Evolutionary conservation across 2,329 filamentous ascomycete species (phyloP), one percentile per base, ranked within the genome.

Genomic region (Curvularia eragrostidis): DNA sequence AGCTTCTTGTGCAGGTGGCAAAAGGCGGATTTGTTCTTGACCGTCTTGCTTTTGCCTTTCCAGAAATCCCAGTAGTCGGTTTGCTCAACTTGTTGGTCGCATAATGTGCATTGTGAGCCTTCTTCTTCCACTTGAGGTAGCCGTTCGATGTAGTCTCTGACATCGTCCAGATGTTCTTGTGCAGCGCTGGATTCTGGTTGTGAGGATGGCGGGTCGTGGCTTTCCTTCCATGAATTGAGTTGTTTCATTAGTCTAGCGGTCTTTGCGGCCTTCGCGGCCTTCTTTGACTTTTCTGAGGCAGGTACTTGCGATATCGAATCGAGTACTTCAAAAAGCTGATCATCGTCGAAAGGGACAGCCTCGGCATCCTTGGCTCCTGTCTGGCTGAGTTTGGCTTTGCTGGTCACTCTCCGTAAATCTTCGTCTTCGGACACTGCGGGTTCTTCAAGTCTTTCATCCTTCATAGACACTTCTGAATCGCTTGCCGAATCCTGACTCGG

Each of bases 51-150:
- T 19, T 66, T 68, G 7, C 55, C 58, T 41, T 60, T 67, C 67
- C 68, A 75, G 61, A 74, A 77, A 1, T 81, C 77, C 50, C 82
- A 75, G n/a, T 91, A 79, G 1, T 85, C 75, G 0, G 78, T 76
- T 9, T 78, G 75, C 51, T 87, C 82, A 5, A 93, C 86, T 2
- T 79, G 67, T 42, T 84, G 79, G 13, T 85, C 82, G 71, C 91
- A 94, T 78, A 91, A 85, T 1, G 89, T 88, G 69, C 91, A 94
- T 43, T 36, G 44, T 7, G 65, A 63, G 18, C 65, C 64, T 49
- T 66, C 62, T 28, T 62, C 57, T 42, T 63, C 62, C 12, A 66
- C 60, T 5, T 56, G 24, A 2, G 63, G 63, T 7, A 70, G 59
- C 7, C 62, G 53, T 21, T 58, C 50, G 6, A 70, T 53, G 52